These are phyloP conservation scores for Fusarium xylarioides DNA, from an alignment of 2,329 filamentous ascomycete genomes.

Conservation along the genomic window DNA sequence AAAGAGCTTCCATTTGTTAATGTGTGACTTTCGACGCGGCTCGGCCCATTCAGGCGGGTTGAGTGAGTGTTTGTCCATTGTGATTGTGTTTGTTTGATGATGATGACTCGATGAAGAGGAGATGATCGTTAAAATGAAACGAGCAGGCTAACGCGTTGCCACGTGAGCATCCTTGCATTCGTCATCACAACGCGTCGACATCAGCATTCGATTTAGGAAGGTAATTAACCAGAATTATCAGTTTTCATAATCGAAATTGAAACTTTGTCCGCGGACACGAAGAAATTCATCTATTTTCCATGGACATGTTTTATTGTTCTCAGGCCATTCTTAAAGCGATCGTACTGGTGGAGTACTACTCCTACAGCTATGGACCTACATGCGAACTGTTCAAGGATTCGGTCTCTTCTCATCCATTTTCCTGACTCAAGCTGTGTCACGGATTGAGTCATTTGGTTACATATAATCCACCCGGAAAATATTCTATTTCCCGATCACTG, in stretches of 20 bases:
- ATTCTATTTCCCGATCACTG: neutral
- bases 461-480: neutral
- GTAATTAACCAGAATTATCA: neutral
- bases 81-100: neutral
- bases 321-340: neutral
- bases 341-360: neutral
- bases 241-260: no score
- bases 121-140: neutral
- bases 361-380: neutral
- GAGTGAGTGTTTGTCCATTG: conserved; percentile 19
- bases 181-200: neutral
- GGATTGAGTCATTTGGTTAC: neutral
- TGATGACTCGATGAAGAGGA: neutral
- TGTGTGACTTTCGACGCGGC: neutral
- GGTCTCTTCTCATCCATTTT: no score
- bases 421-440: neutral
- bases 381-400: neutral
- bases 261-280: neutral
- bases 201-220: neutral
- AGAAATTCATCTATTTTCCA: neutral
- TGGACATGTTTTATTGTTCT: neutral
- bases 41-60: neutral
- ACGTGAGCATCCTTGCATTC: conserved; percentile 7
- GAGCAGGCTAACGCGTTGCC: neutral
- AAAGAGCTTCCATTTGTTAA: conserved; percentile 24